These are phyloP conservation scores for Metarhizium humberi DNA, from an alignment of 2,329 filamentous ascomycete species.

Conservation along the genomic window DNA sequence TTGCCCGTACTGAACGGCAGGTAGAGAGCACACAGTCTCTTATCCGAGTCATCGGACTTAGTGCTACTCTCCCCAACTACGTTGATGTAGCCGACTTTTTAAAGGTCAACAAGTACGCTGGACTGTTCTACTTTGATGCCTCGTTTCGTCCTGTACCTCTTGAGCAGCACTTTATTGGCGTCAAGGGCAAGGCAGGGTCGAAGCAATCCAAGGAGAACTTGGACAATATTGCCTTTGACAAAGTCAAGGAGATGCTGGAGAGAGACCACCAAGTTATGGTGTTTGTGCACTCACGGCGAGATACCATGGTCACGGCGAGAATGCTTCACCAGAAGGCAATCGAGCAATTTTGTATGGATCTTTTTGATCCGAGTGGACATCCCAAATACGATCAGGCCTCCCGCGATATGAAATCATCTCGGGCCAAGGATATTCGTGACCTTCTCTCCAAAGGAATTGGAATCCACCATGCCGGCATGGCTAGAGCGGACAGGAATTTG, in stretches of 20 bases:
- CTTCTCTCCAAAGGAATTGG: slow-evolving; percentile 85
- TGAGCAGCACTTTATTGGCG: slow-evolving; percentile 94
- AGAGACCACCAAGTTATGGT: slow-evolving; percentile 97
- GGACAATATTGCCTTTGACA: slow-evolving; percentile 81
- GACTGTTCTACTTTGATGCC: slow-evolving; percentile 92
- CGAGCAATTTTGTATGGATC: slow-evolving; percentile 67
- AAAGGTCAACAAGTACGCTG: slow-evolving; percentile 86
- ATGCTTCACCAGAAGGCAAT: slow-evolving; percentile 79
- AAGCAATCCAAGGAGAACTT: slow-evolving; percentile 82
- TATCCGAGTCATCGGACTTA: slow-evolving; percentile 92
- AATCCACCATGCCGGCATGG: slow-evolving; percentile 95
- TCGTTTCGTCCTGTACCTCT: slow-evolving; percentile 94
- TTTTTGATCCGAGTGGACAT: slow-evolving; percentile 75
- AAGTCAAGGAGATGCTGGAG: slow-evolving; percentile 87
- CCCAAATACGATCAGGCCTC: slow-evolving; percentile 72
- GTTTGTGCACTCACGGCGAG: slow-evolving; percentile 93
- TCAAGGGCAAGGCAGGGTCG: slow-evolving; percentile 79
- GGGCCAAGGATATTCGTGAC: slow-evolving; percentile 79
- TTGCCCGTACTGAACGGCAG: slow-evolving; percentile 88
- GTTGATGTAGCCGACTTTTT: slow-evolving; percentile 95
- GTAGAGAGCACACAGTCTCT: slow-evolving; percentile 97
- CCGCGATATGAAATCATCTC: slow-evolving; percentile 76
- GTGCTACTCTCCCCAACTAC: slow-evolving; percentile 92
- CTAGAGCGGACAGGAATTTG: slow-evolving; percentile 86
- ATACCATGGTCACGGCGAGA: slow-evolving; percentile 81